Conservation (phyloP, 108 stramenopile genomes). For the Aurantiochytrium sp. region DNA sequence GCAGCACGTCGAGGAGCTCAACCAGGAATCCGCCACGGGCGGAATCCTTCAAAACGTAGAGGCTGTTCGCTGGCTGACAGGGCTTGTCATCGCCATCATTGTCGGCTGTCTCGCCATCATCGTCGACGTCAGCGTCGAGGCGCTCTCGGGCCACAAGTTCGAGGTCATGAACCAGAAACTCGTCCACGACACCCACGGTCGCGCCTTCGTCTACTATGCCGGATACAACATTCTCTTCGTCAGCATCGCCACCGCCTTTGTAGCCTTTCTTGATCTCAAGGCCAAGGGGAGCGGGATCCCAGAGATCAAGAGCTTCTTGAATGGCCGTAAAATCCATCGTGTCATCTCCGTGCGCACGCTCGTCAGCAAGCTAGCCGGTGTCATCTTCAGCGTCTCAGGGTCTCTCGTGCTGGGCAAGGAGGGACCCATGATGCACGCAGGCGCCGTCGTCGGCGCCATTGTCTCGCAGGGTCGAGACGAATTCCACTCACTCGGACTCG, state of each 20-base stretch:
- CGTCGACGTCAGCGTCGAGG: constrained; percentile 1
- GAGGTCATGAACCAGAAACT: background rate
- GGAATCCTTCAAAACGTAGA: background rate
- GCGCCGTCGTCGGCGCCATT: constrained; percentile 43
- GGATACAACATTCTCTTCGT: constrained; percentile 72
- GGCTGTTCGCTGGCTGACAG: background rate
- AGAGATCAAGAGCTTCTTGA: constrained; percentile 93
- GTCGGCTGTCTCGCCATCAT: background rate
- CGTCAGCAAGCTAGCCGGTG: constrained; percentile 82
- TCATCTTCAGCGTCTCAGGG: constrained; percentile 78
- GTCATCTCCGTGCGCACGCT: constrained; percentile 83
- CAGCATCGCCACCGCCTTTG: constrained; percentile 55
- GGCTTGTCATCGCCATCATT: background rate
- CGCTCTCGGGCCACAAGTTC: background rate
- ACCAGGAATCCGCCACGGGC: background rate
- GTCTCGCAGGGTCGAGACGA: constrained; percentile 39
- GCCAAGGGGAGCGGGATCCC: constrained; percentile 90
- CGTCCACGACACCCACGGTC: background rate
- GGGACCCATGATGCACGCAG: constrained; percentile 53
- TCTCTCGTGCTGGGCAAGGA: constrained; percentile 94
- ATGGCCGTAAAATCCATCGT: constrained; percentile 80
- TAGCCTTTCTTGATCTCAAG: constrained; percentile 79
- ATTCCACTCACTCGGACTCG: background rate
- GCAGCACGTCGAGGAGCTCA: background rate
- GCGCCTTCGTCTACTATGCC: constrained; percentile 63